phyloP scores from a whole-genome alignment of 768 basidiomycete species.

The Exidia glandulosa region DNA sequence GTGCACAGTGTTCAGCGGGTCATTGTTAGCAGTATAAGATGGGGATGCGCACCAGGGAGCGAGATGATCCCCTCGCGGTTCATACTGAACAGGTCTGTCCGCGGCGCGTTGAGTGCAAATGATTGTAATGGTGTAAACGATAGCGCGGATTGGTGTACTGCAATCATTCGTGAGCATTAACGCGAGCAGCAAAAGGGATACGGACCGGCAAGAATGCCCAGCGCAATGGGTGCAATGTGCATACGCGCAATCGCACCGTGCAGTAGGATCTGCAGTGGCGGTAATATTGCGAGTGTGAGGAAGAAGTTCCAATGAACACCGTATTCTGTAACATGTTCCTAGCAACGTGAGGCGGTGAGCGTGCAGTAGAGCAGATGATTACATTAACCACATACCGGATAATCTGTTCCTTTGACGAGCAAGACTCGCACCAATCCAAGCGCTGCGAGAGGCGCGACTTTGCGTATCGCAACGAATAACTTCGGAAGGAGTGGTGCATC shows the following conservation, averaged over 20 bases:
- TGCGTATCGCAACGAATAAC: slow-evolving; percentile 37
- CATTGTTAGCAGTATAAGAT: not conserved
- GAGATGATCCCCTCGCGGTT: slow-evolving; percentile 93
- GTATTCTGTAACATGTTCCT: slow-evolving; percentile 96
- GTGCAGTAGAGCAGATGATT: not conserved
- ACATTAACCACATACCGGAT: slow-evolving; percentile 55
- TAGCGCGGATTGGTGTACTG: slow-evolving; percentile 66
- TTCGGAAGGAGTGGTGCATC: slow-evolving; percentile 41
- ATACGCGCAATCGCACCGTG: slow-evolving; percentile 51
- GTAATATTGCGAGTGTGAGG: slow-evolving; percentile 77
- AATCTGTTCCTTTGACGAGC: slow-evolving; percentile 86
- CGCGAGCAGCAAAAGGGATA: not conserved
- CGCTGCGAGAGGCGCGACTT: slow-evolving; percentile 52
- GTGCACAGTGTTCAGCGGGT: not conserved
- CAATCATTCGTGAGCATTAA: not conserved
- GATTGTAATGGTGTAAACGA: slow-evolving; percentile 42
- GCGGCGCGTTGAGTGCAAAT: slow-evolving; percentile 56
- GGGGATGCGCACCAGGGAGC: slow-evolving; percentile 42
- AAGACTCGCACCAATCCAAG: slow-evolving; percentile 71
- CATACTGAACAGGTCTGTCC: slow-evolving; percentile 51
- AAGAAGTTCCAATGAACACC: slow-evolving; percentile 99
- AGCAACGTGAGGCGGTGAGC: not conserved
- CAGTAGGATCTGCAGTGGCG: slow-evolving; percentile 55
- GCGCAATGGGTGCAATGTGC: slow-evolving; percentile 51
- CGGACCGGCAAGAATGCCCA: slow-evolving; percentile 41